Percentiles rank a stretch among this genome's conserved stretches.
Conservation (phyloP, 352 stramenopile species). For the Pythium pyrilobum region DNA sequence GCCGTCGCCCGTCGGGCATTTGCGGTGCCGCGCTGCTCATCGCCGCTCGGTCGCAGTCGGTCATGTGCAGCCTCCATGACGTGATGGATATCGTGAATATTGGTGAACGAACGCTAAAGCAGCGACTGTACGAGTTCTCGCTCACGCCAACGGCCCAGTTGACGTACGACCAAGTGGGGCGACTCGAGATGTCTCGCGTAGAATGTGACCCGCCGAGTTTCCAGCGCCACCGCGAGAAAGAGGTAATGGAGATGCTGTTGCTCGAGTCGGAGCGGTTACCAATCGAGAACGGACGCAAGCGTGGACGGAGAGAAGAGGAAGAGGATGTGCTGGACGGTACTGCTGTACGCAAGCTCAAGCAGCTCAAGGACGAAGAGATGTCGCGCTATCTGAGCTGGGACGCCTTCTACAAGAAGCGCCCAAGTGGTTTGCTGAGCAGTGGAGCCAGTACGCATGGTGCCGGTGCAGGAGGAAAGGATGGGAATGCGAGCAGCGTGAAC, state of each 20-base stretch:
- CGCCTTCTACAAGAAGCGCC: slow-evolving; percentile 58
- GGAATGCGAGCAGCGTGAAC: neutral
- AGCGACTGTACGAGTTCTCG: slow-evolving; percentile 97
- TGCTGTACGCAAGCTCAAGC: slow-evolving; percentile 42
- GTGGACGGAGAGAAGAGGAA: slow-evolving; percentile 26
- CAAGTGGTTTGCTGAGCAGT: slow-evolving; percentile 29
- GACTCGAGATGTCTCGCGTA: slow-evolving; percentile 81
- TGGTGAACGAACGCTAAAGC: slow-evolving; percentile 94
- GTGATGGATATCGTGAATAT: slow-evolving; percentile 94
- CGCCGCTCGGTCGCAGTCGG: slow-evolving; percentile 93
- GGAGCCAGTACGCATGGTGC: neutral
- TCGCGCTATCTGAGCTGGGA: slow-evolving; percentile 63
- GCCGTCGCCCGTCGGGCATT: slow-evolving; percentile 94
- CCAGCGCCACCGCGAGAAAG: slow-evolving; percentile 79
- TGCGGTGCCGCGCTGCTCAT: slow-evolving; percentile 97
- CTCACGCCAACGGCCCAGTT: slow-evolving; percentile 92
- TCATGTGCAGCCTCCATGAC: slow-evolving; percentile 82
- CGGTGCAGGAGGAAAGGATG: slow-evolving; percentile 14
- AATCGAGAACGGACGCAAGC: slow-evolving; percentile 41
- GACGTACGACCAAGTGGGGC: slow-evolving; percentile 95
- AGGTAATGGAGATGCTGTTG: slow-evolving; percentile 89
- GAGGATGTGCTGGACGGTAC: slow-evolving; percentile 33
- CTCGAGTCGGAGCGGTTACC: slow-evolving; percentile 72
- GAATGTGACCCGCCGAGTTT: slow-evolving; percentile 88
- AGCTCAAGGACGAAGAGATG: slow-evolving; percentile 74